These are phyloP conservation scores for Sisymbrium irio DNA, from an alignment of 345 rosid genomes.

Conservation along the genomic window DNA sequence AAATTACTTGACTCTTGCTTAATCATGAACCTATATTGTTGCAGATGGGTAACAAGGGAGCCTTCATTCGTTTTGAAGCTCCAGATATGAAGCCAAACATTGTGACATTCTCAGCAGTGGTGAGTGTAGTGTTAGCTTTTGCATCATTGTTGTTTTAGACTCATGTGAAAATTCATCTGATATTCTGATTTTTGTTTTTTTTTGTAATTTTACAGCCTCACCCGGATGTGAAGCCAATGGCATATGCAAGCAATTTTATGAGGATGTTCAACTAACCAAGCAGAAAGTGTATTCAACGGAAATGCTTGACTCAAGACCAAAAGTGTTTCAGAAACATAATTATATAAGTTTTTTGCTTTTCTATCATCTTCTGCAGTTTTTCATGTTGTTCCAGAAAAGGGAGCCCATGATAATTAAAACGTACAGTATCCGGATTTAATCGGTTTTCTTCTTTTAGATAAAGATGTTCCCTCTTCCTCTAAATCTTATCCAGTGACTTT, in stretches of 20 bases:
- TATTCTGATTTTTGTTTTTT: not conserved
- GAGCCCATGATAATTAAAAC: conserved; percentile 28
- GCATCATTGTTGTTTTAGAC: not conserved
- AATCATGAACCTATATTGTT: conserved; percentile 5
- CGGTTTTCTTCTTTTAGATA: conserved; percentile 21
- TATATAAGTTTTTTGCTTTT: conserved; percentile 12
- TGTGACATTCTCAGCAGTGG: conserved; percentile 95
- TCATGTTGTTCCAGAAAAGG: conserved; percentile 33
- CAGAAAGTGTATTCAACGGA: conserved; percentile 2
- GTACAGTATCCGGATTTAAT: conserved; percentile 27
- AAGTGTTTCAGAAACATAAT: conserved; percentile 28
- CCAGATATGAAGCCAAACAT: conserved; percentile 90
- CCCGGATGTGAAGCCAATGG: conserved; percentile 98
- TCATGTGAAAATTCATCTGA: not conserved
- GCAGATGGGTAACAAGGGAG: conserved; percentile 99
- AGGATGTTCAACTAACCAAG: conserved; percentile 56
- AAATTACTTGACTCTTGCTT: not conserved
- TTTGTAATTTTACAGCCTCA: conserved; percentile 62
- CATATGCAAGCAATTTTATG: conserved; percentile 86
- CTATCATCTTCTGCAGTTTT: conserved; percentile 27
- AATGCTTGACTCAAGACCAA: conserved; percentile 15
- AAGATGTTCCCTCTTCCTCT: conserved; percentile 19
- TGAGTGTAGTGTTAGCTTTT: conserved; percentile 39
- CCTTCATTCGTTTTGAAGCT: conserved; percentile 87
- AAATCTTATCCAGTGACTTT: conserved; percentile 19